Conservation (phyloP, 129 eudicot genomes). For the Ambrosia trifida region DNA sequence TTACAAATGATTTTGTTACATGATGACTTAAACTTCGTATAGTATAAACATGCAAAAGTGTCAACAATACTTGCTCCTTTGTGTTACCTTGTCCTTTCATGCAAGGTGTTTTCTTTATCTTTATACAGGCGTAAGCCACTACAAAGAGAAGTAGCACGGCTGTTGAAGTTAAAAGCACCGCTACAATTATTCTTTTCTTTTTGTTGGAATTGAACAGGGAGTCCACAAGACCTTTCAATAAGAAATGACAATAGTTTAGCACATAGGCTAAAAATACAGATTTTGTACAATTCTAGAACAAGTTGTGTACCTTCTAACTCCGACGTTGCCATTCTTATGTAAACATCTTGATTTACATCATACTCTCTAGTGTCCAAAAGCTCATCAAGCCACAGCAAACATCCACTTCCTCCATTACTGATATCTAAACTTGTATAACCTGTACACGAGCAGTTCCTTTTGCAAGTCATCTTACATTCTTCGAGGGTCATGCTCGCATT, state of each 20-base stretch:
- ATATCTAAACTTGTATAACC: constrained; percentile 37
- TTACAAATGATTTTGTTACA: constrained; percentile 1
- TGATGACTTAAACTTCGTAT: neutral
- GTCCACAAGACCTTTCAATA: neutral
- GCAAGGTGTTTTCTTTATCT: neutral
- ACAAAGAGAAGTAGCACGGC: neutral
- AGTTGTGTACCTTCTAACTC: constrained; percentile 18
- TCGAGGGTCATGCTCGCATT: constrained; percentile 32
- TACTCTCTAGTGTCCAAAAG: constrained; percentile 29
- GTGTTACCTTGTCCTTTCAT: constrained; percentile 8
- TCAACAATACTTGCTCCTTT: neutral
- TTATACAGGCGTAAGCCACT: constrained; percentile 1
- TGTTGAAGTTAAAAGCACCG: neutral
- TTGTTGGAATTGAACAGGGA: neutral
- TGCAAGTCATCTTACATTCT: constrained; percentile 32
- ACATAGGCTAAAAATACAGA: neutral
- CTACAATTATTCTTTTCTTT: neutral
- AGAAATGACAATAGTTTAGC: neutral
- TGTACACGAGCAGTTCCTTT: constrained; percentile 35
- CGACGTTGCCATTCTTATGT: constrained; percentile 30
- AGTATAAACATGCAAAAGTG: neutral
- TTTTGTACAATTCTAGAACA: neutral
- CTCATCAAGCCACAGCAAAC: constrained; percentile 39
- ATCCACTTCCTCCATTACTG: constrained; percentile 34
- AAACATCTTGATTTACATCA: constrained; percentile 21